Percentiles rank a stretch among this genome's conserved stretches.
phyloP scores from a whole-genome alignment of 2,329 filamentous ascomycete species.

The Stagonosporopsis rhizophila region DNA sequence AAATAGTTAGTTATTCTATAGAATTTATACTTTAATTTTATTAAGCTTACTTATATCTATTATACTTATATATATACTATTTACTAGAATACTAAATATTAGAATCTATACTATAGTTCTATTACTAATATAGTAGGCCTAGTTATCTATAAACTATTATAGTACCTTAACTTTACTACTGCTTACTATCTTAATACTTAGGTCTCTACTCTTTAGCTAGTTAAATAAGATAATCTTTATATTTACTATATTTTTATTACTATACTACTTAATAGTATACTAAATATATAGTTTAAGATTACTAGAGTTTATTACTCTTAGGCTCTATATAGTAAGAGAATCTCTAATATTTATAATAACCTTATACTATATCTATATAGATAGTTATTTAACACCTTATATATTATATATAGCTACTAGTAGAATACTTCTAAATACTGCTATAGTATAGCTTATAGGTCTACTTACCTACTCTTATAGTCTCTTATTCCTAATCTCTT shows the following conservation, averaged over 20 bases:
- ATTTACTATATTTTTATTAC: constrained; percentile 26
- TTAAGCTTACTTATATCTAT: constrained; percentile 25
- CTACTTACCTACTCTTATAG: not conserved
- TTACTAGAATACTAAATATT: constrained; percentile 22
- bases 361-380: constrained; percentile 23
- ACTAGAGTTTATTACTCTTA: constrained; percentile 20
- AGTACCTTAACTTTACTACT: not conserved
- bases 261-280: constrained; percentile 23
- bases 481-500: not conserved
- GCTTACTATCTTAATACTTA: constrained; percentile 25
- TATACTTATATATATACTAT: constrained; percentile 26
- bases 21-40: constrained; percentile 22
- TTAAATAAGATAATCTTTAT: constrained; percentile 27
- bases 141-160: constrained; percentile 23
- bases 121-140: constrained; percentile 17
- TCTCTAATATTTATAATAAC: constrained; percentile 27
- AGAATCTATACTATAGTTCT: constrained; percentile 15
- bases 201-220: constrained; percentile 29
- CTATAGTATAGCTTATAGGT: not conserved
- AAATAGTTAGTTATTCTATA: constrained; percentile 27
- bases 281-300: constrained; percentile 26
- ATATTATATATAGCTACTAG: not conserved
- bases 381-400: constrained; percentile 2
- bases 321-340: constrained; percentile 21
- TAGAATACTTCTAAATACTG: not conserved